Evolutionary conservation across 1,284 basidiomycete genomes (phyloP).

Genomic region (Omphalotus olearius): DNA sequence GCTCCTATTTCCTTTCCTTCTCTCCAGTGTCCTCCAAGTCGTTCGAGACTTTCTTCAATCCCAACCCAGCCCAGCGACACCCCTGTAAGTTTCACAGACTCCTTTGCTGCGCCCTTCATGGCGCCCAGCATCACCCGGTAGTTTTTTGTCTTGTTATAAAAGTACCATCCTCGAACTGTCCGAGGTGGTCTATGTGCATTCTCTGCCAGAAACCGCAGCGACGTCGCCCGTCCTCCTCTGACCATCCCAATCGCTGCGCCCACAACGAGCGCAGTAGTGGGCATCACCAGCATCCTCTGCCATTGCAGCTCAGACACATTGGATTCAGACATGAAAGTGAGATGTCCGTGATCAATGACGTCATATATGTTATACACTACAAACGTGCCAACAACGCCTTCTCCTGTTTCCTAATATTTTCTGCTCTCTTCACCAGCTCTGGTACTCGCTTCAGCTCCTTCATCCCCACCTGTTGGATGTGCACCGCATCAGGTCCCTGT

Average conservation of each 20-base stretch:
- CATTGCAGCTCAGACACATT: neutral
- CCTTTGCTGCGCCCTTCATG: conserved; percentile 59
- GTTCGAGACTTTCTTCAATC: conserved; percentile 57
- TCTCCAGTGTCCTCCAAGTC: conserved; percentile 39
- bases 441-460: conserved; percentile 75
- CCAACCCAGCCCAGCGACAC: conserved; percentile 62
- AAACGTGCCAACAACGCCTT: conserved; percentile 38
- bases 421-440: conserved; percentile 46
- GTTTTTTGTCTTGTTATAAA: conserved; percentile 91
- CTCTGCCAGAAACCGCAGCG: conserved; percentile 54
- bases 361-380: conserved; percentile 17
- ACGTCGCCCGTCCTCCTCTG: conserved; percentile 63
- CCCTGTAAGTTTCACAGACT: conserved; percentile 52
- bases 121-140: conserved; percentile 75
- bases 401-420: conserved; percentile 58
- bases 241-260: conserved; percentile 67
- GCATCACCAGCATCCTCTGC: conserved; percentile 29
- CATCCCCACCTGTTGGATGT: conserved; percentile 92
- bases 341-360: too few relatives aligned
- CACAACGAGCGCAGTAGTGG: conserved; percentile 50
- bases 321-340: neutral
- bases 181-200: conserved; percentile 74
- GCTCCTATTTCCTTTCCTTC: conserved; percentile 57
- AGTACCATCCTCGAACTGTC: conserved; percentile 85
- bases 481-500: conserved; percentile 90